Evolutionary conservation across 768 basidiomycete genomes (phyloP), one percentile per base, ranked within the genome.

Genomic region (Tricholoma sp.): DNA sequence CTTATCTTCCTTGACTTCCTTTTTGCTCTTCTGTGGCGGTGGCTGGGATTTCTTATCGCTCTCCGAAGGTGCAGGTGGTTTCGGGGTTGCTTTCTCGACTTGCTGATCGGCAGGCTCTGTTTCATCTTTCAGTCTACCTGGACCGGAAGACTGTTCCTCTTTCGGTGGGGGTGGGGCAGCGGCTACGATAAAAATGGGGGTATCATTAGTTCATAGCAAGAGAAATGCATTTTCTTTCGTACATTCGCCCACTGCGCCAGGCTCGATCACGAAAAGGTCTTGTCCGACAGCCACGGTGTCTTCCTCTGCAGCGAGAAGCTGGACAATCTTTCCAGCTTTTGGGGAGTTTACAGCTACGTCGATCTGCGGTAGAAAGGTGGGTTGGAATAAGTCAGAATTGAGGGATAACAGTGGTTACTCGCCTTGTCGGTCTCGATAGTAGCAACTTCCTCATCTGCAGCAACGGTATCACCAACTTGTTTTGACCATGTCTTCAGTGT

Each of bases 361-460:
- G 65, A 98, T 98, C 94, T 98, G 65, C 21, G 31, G 5, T 54
- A 57, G 49, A 46, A 56, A 62, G 39, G 19, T 32, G 19, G 14
- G 8, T 7, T 6, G 19, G 10, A 39, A 55, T 37, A 52, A 45
- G 50, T 49, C 43, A 60, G 49, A 10, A 39, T 41, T 56, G 59
- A 53, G 45, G 47, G 32, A 31, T 55, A 34, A 29, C 46, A 29
- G 27, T 37, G 43, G 24, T 43, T 57, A 64, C 76, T 56, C 59
- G 92, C 96, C 88, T 98, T 98, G 80, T 99, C 96, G 7, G 96
- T 99, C 77, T 98, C 96, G 62, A 98, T 98, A 46, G 94, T 96
- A 14, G 94, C 96, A 43, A 99, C 81, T 76, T 99, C 96, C 75
- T 98, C 96, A 69, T 98, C 96, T 27, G 79, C 87, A 69, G 86